Evolutionary conservation across 2,329 filamentous ascomycete genomes (phyloP), one percentile per base, ranked within the genome.

Genomic region (Pyricularia grisea): DNA sequence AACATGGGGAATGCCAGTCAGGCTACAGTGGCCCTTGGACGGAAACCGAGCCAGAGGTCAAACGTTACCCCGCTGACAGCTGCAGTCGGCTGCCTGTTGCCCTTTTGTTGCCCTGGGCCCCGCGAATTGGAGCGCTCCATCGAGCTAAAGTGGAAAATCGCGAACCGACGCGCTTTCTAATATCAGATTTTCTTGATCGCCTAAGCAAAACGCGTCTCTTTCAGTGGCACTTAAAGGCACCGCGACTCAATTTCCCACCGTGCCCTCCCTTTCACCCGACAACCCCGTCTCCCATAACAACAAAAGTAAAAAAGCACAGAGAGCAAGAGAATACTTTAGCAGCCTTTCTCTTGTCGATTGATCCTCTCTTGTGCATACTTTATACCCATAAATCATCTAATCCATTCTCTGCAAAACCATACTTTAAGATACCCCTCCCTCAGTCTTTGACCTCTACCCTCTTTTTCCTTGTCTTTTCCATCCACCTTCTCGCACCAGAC

Each of bases 91-190:
- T 64, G 60, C 60, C 28, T 27, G 60, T 64, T 64, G 60, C 60
- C 60, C 23, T 64, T 27, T 23, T 64, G 60, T 27, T 64, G 23
- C 25, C 60, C 60, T 36, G 12, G 60, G 60, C 60, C 60, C 25
- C 28, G 60, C 60, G 60, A 30, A 27, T 64, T 64, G 28, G 25
- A 27, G 28, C n/a, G 28, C 33, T 33, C 33, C n/a, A 31, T 66
- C 28, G 64, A 66, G 64, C 64, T 66, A 66, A 66, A 66, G 64
- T 66, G 64, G 64, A 66, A 66, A 66, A 66, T 66, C 64, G 28
- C 64, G 64, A 31, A 28, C 2, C 25, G 64, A 20, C 42, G 42
- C 42, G 42, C 9, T 50, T 50, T 50, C 20, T 50, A 6, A n/a
- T 50, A 50, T 50, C 42, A n/a, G 42, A 50, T 50, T 50, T n/a